Evolutionary conservation across 2,329 filamentous ascomycete genomes (phyloP).

Genomic region (Hypoxylon sp.): DNA sequence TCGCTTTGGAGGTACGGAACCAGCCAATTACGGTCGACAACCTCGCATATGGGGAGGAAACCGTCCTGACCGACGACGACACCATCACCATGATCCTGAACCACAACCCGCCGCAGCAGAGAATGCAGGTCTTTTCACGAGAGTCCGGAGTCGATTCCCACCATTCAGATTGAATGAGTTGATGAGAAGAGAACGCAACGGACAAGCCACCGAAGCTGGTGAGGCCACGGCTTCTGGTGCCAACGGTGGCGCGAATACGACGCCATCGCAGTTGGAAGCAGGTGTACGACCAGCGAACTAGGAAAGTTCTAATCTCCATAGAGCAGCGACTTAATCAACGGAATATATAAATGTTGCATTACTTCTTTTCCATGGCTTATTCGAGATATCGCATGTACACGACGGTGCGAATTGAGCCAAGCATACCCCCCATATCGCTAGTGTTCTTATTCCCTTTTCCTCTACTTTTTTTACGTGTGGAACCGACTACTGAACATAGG

Average conservation of each 20-base stretch:
- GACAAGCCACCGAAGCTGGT: constrained; percentile 32
- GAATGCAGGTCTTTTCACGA: constrained; percentile 44
- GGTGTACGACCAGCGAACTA: constrained; percentile 55
- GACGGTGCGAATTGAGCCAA: constrained; percentile 28
- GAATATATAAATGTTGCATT: constrained; percentile 45
- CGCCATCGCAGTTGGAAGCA: constrained; percentile 65
- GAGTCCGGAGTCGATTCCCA: constrained; percentile 51
- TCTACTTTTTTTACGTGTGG: not conserved
- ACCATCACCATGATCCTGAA: constrained; percentile 23
- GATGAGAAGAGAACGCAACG: constrained; percentile 50
- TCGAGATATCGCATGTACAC: constrained; percentile 35
- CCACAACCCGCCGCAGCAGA: constrained; percentile 33
- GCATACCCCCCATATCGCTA: constrained; percentile 36
- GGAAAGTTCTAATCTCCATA: constrained; percentile 42
- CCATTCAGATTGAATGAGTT: constrained; percentile 48
- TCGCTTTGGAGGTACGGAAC: constrained; percentile 45
- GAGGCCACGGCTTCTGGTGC: constrained; percentile 49
- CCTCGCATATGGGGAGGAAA: constrained; percentile 44
- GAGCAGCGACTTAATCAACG: constrained; percentile 40
- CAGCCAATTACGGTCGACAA: constrained; percentile 35
- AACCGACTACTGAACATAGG: not conserved
- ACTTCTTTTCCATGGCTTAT: constrained; percentile 24
- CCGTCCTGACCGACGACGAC: constrained; percentile 34
- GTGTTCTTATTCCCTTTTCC: constrained; percentile 8
- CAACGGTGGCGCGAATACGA: constrained; percentile 44